Evolutionary conservation across 176 grass and related monocot species (phyloP).

Genomic region (Pontederia crassipes): DNA sequence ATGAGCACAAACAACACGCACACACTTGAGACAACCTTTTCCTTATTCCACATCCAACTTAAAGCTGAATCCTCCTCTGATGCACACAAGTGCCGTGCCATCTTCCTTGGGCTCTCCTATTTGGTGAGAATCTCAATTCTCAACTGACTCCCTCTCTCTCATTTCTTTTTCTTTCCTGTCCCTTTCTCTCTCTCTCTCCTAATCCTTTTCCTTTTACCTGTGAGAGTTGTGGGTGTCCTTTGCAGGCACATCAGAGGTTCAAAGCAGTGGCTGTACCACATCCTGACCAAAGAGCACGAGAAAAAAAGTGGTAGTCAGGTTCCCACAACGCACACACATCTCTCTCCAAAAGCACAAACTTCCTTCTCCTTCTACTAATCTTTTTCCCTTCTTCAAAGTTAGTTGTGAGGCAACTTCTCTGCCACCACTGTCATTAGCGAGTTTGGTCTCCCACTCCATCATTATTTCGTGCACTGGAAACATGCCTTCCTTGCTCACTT

Average conservation of each 20-base stretch:
- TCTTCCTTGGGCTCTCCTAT: neutral
- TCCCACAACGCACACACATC: neutral
- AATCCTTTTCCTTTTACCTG: neutral
- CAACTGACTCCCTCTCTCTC: neutral
- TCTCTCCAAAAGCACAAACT: neutral
- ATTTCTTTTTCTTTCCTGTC: neutral
- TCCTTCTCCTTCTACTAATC: neutral
- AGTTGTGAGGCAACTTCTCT: slow-evolving; percentile 19
- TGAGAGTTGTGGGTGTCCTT: neutral
- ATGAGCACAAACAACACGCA: neutral
- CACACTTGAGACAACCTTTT: slow-evolving; percentile 1
- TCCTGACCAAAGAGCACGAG: slow-evolving; percentile 11
- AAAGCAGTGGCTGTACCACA: slow-evolving; percentile 9
- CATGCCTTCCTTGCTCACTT: slow-evolving; percentile 26
- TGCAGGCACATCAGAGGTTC: neutral
- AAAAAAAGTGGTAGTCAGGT: slow-evolving; percentile 1
- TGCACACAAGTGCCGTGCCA: neutral
- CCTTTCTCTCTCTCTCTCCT: too few relatives aligned
- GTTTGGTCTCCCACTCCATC: slow-evolving; percentile 23
- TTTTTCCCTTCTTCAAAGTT: slow-evolving; percentile 5
- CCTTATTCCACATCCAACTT: slow-evolving; percentile 12
- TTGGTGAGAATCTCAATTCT: slow-evolving; percentile 29
- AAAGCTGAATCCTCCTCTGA: slow-evolving; percentile 15
- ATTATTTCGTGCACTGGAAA: slow-evolving; percentile 27
- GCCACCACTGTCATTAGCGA: neutral